Percentiles rank a stretch among this genome's conserved stretches.
phyloP scores from a whole-genome alignment of 495 filamentous ascomycete species.

The Aspergillus biplanus region DNA sequence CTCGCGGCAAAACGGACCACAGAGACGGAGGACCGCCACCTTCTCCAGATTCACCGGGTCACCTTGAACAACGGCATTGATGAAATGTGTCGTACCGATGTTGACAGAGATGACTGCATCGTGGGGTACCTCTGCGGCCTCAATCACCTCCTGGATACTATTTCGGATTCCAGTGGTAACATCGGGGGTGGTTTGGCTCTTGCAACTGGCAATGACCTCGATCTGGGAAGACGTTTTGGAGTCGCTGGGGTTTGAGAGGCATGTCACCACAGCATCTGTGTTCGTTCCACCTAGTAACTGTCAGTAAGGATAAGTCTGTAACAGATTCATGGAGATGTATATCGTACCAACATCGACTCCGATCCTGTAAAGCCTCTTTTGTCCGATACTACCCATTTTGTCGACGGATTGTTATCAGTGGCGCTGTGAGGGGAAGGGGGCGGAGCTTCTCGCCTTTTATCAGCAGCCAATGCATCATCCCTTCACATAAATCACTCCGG shows the following conservation, averaged over 20 bases:
- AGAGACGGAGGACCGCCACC: constrained; percentile 1
- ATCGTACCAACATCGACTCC: not conserved
- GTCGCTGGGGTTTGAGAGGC: not conserved
- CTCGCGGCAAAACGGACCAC: not conserved
- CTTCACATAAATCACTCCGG: not conserved
- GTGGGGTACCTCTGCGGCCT: not conserved
- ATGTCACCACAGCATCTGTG: constrained; percentile 6
- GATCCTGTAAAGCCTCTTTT: not conserved
- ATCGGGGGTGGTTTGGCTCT: not conserved
- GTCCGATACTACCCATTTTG: not conserved
- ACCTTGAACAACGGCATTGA: not conserved
- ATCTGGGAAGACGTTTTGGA: not conserved
- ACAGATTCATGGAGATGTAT: not conserved
- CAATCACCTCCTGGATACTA: not conserved
- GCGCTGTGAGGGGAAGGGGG: not conserved
- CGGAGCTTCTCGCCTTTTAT: not conserved
- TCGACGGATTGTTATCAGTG: not conserved
- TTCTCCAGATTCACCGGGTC: not conserved
- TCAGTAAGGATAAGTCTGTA: not conserved
- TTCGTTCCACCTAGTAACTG: constrained; percentile 3
- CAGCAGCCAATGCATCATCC: not conserved
- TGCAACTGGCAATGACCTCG: not conserved
- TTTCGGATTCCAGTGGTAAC: not conserved
- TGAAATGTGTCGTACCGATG: not conserved
- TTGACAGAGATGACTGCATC: not conserved